Base-by-base conservation (phyloP, 257 asterid species). In the Nicotiana otophora region DNA sequence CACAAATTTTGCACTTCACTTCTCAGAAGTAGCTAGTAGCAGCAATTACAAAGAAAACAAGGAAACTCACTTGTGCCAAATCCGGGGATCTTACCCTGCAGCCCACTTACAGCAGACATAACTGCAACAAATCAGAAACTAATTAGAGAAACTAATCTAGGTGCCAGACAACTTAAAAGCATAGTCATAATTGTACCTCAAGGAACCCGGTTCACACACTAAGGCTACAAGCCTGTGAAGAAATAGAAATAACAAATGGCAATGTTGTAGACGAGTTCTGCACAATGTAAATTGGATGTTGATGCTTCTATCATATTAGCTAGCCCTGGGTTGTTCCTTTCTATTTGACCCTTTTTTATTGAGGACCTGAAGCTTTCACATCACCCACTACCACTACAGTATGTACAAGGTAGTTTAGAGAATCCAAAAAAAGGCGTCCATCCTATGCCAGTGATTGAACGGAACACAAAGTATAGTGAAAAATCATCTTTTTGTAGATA, bases 51-150 rank as follows among this genome's bases (percentile, higher is more conserved):
- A 19, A 70, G 78, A 70, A 70, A 15, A 70, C 51, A 64, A 30
- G 88, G 48, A 82, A 77, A 89, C 92, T 39, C 77, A 95, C 98
- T 90, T 87, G 98, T 90, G 84, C 93, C 97, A 81, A 95, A 95
- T 82, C 99, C 98, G 3, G 94, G 92, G 84, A 96, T 74, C 61
- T 90, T 93, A 81, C 94, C 98, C 86, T 94, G 92, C 83, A 96
- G 87, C 86, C 99, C 99, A 61, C 98, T 94, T 85, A 96, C 95
- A 72, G 98, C 98, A 77, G 99, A 96, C 98, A 96, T 91, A 74
- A 96, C 99, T 96, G 98, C 85, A 85, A 86, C 75, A 80, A 72
- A 85, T 48, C 23, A 86, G 79, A 31, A 31, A 31, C 34, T 31
- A 31, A 31, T 31, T 31, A 74, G 42, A 74, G 61, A 74, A 42